phyloP scores from a whole-genome alignment of 2,329 filamentous ascomycete genomes.

The Fusarium scirpi region DNA sequence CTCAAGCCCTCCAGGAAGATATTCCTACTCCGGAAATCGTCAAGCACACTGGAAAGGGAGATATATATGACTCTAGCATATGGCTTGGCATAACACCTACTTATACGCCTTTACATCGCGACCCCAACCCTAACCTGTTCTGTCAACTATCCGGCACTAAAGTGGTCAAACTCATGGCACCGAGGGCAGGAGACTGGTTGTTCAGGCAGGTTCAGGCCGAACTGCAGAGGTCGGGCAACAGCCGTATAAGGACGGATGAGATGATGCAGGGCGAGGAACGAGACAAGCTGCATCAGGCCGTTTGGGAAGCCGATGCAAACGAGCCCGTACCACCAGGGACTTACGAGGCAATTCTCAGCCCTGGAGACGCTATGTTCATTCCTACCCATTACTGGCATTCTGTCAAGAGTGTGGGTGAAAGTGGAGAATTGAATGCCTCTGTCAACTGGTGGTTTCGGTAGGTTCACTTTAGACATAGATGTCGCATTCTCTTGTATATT shows the following conservation, averaged over 20 bases:
- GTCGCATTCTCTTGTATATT: constrained; percentile 7
- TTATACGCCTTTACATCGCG: constrained; percentile 89
- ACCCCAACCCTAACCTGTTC: constrained; percentile 95
- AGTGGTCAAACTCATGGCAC: constrained; percentile 76
- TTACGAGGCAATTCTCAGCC: constrained; percentile 66
- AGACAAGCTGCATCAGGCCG: constrained; percentile 70
- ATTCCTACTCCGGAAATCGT: constrained; percentile 77
- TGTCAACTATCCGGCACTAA: constrained; percentile 84
- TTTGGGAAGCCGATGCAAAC: constrained; percentile 69
- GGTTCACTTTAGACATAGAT: constrained; percentile 7
- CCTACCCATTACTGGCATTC: constrained; percentile 62
- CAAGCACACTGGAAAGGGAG: constrained; percentile 73
- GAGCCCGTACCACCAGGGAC: constrained; percentile 49
- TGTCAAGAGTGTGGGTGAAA: constrained; percentile 54
- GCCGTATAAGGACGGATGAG: constrained; percentile 77
- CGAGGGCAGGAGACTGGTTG: constrained; percentile 70
- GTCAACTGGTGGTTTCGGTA: constrained; percentile 62
- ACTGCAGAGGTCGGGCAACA: constrained; percentile 55
- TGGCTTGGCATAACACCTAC: constrained; percentile 92
- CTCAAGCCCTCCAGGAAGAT: constrained; percentile 70
- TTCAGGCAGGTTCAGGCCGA: constrained; percentile 66
- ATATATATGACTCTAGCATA: constrained; percentile 87
- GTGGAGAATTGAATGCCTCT: constrained; percentile 56
- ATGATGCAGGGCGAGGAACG: constrained; percentile 91
- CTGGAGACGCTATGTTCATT: constrained; percentile 61